Evolutionary conservation across 306 rosid species (phyloP), one percentile per base, ranked within the genome.

Genomic region (Cajanus cajan): DNA sequence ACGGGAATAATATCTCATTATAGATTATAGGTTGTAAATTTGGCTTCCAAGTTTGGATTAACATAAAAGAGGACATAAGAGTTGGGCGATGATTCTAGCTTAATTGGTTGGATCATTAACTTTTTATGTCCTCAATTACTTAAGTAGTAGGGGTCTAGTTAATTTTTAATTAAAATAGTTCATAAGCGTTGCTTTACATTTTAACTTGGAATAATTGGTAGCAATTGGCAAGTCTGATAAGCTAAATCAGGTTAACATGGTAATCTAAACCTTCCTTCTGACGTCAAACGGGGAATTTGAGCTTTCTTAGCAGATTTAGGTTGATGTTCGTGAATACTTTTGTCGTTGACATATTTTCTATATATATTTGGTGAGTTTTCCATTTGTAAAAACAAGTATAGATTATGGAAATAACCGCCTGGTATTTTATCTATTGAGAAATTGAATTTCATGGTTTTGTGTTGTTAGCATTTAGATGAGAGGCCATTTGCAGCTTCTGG

Each of bases 341-440:
- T 51, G 55, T 14, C 28, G 8, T 24, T 36, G 74, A 25, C 14
- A 36, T 19, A 57, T 40, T 18, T 69, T 40, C 9, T 51, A 4
- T 43, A 3, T 51, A 4, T 43, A 3, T 45, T 21, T 47, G 48
- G 4, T 13, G 33, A 59, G 11, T 61, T 70, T 50, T 36, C 13
- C 63, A 45, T 59, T 7, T 62, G 54, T 59, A 50, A 71, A 62
- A 62, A 50, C 14, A 59, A 5, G 11, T 64, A 10, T 22, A 34
- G 37, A 78, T 55, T 6, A 12, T 28, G 11, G 4, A 39, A 62
- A 18, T 61, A 19, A 9, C 16, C 7, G 8, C 1, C 24, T 34
- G 80, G 37, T 63, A 33, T 55, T 63, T 48, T 11, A 76, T 76
- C 68, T 50, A 76, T 24, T 78, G 66, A 24, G 67, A 12, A 51